Conservation (phyloP, 129 eudicot species). For the Chrysanthemum seticuspe region DNA sequence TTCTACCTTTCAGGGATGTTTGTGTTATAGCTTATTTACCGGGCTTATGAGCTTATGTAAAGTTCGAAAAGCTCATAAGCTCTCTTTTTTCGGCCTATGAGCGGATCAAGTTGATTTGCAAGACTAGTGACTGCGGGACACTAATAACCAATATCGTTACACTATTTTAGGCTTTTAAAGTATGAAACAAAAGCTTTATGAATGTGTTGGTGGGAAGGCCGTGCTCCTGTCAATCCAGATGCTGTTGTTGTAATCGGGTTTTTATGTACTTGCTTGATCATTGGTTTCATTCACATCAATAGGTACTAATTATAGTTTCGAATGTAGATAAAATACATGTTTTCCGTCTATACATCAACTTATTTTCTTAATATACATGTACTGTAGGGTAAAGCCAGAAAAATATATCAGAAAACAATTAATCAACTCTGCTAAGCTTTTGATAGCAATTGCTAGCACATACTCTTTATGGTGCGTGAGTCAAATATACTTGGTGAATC, state of each 20-base stretch:
- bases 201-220: constrained; percentile 72
- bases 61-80: too few species aligned
- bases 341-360: neutral
- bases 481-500: constrained; percentile 79
- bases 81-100: too few species aligned
- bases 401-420: constrained; percentile 47
- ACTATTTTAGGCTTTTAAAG: too few species aligned
- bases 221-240: constrained; percentile 87
- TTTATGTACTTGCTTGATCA: constrained; percentile 59
- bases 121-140: too few species aligned
- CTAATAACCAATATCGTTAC: too few species aligned
- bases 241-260: constrained; percentile 69
- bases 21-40: too few species aligned
- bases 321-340: neutral
- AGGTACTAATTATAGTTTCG: constrained; percentile 38
- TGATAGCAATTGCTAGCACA: constrained; percentile 51
- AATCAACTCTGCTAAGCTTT: constrained; percentile 52
- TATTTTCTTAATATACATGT: neutral
- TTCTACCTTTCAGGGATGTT: too few species aligned
- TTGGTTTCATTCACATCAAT: constrained; percentile 79
- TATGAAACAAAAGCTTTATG: too few species aligned
- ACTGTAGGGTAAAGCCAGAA: constrained; percentile 61
- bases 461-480: constrained; percentile 86
- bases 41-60: too few species aligned
- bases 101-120: too few species aligned